phyloP scores from a whole-genome alignment of 2,329 filamentous ascomycete genomes.

The Leptographium lundbergii region DNA sequence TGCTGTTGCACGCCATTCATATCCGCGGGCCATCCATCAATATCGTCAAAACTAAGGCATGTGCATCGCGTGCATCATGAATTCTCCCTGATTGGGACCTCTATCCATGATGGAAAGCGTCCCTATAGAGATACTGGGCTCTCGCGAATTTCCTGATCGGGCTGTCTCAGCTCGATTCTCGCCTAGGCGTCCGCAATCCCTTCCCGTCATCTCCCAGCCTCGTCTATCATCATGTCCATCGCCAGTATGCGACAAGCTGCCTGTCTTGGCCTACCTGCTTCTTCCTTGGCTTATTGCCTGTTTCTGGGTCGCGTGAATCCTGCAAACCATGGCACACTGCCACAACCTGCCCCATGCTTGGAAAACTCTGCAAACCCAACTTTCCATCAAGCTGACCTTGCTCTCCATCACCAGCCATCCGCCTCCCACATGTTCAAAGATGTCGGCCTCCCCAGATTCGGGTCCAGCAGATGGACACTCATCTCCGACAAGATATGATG shows the following conservation, averaged over 20 bases:
- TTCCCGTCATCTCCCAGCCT: constrained; percentile 12
- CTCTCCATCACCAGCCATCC: constrained; percentile 43
- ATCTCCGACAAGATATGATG: constrained; percentile 39
- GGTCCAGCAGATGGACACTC: constrained; percentile 55
- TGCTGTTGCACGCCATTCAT: not conserved
- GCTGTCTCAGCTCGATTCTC: not conserved
- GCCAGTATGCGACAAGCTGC: constrained; percentile 9
- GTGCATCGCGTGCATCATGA: constrained; percentile 7
- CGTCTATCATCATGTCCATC: constrained; percentile 9
- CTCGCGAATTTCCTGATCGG: constrained; percentile 1
- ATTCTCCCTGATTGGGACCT: not conserved
- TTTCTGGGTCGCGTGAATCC: constrained; percentile 1
- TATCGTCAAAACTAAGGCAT: constrained; percentile 5
- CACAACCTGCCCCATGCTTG: not conserved
- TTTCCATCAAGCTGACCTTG: constrained; percentile 28
- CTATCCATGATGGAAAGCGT: not conserved
- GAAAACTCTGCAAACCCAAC: constrained; percentile 16
- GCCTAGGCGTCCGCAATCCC: constrained; percentile 7
- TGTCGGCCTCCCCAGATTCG: constrained; percentile 49
- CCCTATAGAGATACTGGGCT: not conserved
- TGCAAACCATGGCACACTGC: not conserved
- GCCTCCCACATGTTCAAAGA: constrained; percentile 47
- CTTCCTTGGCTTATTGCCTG: not conserved
- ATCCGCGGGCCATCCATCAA: constrained; percentile 5
- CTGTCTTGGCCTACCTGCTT: not conserved